Conservation (phyloP, 805 yeast species). For the Candida pseudoglaebosa region DNA sequence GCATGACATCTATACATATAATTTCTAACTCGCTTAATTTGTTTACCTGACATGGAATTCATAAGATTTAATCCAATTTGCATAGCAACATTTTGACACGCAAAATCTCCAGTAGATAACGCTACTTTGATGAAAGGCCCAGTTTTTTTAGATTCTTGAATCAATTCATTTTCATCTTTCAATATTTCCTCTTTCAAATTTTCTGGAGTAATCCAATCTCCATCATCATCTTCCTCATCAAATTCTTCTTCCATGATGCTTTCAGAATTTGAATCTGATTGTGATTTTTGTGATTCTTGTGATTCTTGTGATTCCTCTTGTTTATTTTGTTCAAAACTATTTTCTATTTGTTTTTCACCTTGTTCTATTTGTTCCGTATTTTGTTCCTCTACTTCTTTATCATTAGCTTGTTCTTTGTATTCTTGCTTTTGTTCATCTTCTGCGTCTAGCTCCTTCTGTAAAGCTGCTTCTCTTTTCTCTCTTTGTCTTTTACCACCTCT, state of each 20-base stretch:
- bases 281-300: slow-evolving; percentile 1
- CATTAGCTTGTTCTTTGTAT: slow-evolving; percentile 10
- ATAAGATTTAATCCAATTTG: slow-evolving; percentile 86
- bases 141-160: slow-evolving; percentile 31
- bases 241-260: slow-evolving; percentile 48
- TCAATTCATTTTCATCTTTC: slow-evolving; percentile 62
- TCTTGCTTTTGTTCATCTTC: slow-evolving; percentile 12
- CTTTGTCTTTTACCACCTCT: slow-evolving; percentile 67
- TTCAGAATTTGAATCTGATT: slow-evolving; percentile 10
- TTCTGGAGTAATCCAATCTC: slow-evolving; percentile 90
- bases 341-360: slow-evolving; percentile 9
- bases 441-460: slow-evolving; percentile 22
- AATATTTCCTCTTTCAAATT: slow-evolving; percentile 68
- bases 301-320: slow-evolving; percentile 3
- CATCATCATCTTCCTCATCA: slow-evolving; percentile 78
- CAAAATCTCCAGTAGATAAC: slow-evolving; percentile 92
- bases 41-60: slow-evolving; percentile 79
- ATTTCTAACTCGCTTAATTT: slow-evolving; percentile 79
- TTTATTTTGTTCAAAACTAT: slow-evolving; percentile 1
- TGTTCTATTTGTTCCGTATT: slow-evolving; percentile 9
- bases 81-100: slow-evolving; percentile 91
- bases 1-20: slow-evolving; percentile 98
- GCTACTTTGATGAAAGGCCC: slow-evolving; percentile 63
- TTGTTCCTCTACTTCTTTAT: slow-evolving; percentile 3
- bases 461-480: slow-evolving; percentile 47